A percentile compares a stretch with the other conserved stretches of the same genome.
These are phyloP conservation scores for Ormosia emarginata DNA, from an alignment of 306 rosid genomes.

Conservation along the genomic window DNA sequence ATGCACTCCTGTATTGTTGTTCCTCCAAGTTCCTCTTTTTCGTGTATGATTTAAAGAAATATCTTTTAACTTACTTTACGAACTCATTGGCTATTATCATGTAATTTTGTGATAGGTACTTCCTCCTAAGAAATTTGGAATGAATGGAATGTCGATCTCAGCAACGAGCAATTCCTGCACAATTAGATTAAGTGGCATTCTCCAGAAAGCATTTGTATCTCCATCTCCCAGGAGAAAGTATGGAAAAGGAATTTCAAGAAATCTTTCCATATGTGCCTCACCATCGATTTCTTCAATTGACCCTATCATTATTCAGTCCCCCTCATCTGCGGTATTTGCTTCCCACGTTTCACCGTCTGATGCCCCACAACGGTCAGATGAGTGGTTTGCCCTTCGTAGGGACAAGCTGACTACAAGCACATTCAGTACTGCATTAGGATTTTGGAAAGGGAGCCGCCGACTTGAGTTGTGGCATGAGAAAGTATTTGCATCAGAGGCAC, in stretches of 20 bases:
- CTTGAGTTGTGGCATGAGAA: conserved; percentile 84
- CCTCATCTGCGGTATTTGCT: conserved; percentile 44
- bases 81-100: conserved; percentile 16
- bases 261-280: conserved; percentile 34
- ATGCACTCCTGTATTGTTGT: neutral
- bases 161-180: conserved; percentile 43
- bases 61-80: neutral
- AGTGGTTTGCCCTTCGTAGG: conserved; percentile 96
- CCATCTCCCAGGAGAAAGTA: conserved; percentile 27
- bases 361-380: conserved; percentile 81
- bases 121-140: conserved; percentile 15
- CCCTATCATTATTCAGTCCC: conserved; percentile 30
- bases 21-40: neutral
- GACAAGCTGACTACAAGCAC: conserved; percentile 91
- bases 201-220: conserved; percentile 28
- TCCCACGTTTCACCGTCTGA: conserved; percentile 41
- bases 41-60: neutral
- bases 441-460: conserved; percentile 87
- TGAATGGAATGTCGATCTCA: conserved; percentile 31
- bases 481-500: conserved; percentile 52
- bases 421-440: conserved; percentile 89
- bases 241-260: conserved; percentile 24
- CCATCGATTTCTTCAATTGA: neutral
- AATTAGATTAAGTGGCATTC: conserved; percentile 36
- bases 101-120: conserved; percentile 36